Percentiles rank a stretch among this genome's conserved stretches.
Evolutionary conservation across 805 yeast species (phyloP).

Genomic region (Blastobotrys attinorum): DNA sequence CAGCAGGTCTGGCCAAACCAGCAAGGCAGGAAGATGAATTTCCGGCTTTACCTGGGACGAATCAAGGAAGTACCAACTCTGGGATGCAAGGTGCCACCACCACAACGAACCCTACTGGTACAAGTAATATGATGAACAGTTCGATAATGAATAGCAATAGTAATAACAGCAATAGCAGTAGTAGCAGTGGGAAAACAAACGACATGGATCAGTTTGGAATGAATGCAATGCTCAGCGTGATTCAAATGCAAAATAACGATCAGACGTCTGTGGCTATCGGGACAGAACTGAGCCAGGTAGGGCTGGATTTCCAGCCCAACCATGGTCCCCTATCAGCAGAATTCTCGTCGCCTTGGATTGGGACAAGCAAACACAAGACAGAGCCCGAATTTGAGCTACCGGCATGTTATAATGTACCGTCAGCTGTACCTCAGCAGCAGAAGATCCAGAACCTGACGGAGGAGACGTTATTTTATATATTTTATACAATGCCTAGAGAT

Average conservation of each 20-base stretch:
- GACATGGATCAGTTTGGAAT: constrained; percentile 63
- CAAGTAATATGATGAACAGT: too few relatives aligned
- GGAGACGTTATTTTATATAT: constrained; percentile 87
- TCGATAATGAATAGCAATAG: too few relatives aligned
- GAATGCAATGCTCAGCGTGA: constrained; percentile 50
- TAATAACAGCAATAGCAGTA: background rate
- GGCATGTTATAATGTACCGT: constrained; percentile 38
- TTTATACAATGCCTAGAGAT: constrained; percentile 89
- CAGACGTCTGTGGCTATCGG: constrained; percentile 65
- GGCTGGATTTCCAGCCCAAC: constrained; percentile 47
- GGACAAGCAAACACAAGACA: constrained; percentile 81
- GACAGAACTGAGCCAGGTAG: constrained; percentile 59
- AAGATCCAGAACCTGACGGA: constrained; percentile 56
- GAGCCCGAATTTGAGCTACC: constrained; percentile 77
- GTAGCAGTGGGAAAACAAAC: constrained; percentile 3
- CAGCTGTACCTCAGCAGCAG: constrained; percentile 38
- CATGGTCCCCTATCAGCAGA: constrained; percentile 44
- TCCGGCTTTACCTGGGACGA: too few relatives aligned
- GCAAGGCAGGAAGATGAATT: too few relatives aligned
- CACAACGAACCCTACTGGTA: too few relatives aligned
- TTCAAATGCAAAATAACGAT: constrained; percentile 56
- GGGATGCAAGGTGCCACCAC: too few relatives aligned
- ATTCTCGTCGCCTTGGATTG: constrained; percentile 92
- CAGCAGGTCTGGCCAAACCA: too few relatives aligned
- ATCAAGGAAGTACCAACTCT: too few relatives aligned